A percentile compares a stretch with the other conserved stretches of the same genome.
phyloP scores from a whole-genome alignment of 2,329 filamentous ascomycete species.

The Lithohypha guttulata region DNA sequence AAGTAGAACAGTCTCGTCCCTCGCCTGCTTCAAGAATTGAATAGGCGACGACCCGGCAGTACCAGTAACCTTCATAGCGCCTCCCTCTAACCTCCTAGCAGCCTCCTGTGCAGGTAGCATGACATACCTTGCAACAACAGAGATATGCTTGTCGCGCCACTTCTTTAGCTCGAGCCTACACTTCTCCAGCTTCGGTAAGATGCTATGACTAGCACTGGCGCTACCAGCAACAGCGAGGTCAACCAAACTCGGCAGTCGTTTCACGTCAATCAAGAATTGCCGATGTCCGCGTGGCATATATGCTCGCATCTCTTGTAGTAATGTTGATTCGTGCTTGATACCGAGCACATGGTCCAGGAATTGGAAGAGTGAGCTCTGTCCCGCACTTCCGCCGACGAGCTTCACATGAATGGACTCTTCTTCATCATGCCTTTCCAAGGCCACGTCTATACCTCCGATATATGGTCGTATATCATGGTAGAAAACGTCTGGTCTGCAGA shows the following conservation, averaged over 20 bases:
- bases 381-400: slow-evolving; percentile 11
- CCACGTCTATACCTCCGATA: slow-evolving; percentile 10
- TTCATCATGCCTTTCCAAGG: slow-evolving; percentile 4
- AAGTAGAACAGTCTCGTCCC: slow-evolving; percentile 12
- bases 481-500: slow-evolving; percentile 12
- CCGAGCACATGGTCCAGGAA: slow-evolving; percentile 13
- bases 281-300: slow-evolving; percentile 13
- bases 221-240: slow-evolving; percentile 4
- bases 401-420: background rate
- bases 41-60: slow-evolving; percentile 11
- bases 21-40: slow-evolving; percentile 12
- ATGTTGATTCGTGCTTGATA: slow-evolving; percentile 9
- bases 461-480: slow-evolving; percentile 10
- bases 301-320: slow-evolving; percentile 10
- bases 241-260: slow-evolving; percentile 9
- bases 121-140: slow-evolving; percentile 12
- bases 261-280: slow-evolving; percentile 10
- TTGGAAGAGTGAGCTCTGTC: slow-evolving; percentile 12
- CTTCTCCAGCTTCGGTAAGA: background rate
- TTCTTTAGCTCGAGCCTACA: slow-evolving; percentile 6
- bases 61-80: background rate
- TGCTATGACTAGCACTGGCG: background rate
- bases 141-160: slow-evolving; percentile 9
- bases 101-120: slow-evolving; percentile 7
- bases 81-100: background rate